These are phyloP conservation scores for Papiliotrema flavescens DNA, from an alignment of 1,284 basidiomycete genomes.

Conservation along the genomic window DNA sequence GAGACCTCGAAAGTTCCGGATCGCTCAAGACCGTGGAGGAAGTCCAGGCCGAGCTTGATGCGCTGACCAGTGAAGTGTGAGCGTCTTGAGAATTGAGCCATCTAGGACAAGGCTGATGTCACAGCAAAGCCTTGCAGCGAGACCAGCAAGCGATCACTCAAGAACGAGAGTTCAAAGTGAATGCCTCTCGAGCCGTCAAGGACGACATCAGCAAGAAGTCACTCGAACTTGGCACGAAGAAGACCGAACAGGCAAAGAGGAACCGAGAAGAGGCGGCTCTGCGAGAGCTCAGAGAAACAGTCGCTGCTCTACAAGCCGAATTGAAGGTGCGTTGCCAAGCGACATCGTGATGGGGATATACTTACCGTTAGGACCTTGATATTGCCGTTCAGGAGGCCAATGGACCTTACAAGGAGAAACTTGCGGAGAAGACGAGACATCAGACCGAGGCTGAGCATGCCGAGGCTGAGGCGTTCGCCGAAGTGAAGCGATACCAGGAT, in stretches of 20 bases:
- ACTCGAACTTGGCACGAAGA: constrained; percentile 61
- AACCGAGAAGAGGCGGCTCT: constrained; percentile 61
- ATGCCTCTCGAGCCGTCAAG: constrained; percentile 53
- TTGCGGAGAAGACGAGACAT: constrained; percentile 31
- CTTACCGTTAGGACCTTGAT: constrained; percentile 34
- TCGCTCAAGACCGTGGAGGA: constrained; percentile 78
- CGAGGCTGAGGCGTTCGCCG: constrained; percentile 32
- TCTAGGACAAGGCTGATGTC: background rate
- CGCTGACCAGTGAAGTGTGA: constrained; percentile 64
- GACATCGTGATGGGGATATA: background rate
- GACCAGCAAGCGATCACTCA: constrained; percentile 60
- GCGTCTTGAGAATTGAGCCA: constrained; percentile 22
- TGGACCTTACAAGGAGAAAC: constrained; percentile 44
- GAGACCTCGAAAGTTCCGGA: constrained; percentile 65
- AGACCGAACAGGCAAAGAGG: constrained; percentile 62
- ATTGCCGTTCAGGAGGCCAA: constrained; percentile 31
- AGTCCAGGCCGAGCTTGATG: constrained; percentile 70
- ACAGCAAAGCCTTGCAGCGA: constrained; percentile 67
- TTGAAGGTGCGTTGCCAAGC: constrained; percentile 30
- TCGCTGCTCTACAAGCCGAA: constrained; percentile 41
- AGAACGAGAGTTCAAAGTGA: constrained; percentile 66
- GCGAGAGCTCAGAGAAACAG: constrained; percentile 61
- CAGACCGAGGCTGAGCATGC: constrained; percentile 29
- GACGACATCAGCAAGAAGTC: constrained; percentile 59
- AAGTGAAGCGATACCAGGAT: constrained; percentile 32